These are phyloP conservation scores for Rhododendron ferrugineum DNA, from an alignment of 148 eudicot species.

Conservation along the genomic window DNA sequence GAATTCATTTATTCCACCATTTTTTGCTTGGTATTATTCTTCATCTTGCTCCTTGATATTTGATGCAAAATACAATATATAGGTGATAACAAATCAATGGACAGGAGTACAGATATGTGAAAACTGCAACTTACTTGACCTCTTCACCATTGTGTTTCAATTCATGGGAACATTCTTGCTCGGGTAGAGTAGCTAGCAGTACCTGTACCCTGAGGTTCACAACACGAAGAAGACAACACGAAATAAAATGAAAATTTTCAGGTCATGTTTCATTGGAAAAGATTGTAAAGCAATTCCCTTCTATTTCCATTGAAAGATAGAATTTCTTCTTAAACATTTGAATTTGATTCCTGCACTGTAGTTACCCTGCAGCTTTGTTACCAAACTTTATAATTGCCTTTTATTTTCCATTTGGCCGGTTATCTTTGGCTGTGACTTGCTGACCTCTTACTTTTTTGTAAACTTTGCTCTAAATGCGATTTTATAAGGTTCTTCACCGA, in stretches of 20 bases:
- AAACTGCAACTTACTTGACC: neutral
- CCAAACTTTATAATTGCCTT: neutral
- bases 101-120: neutral
- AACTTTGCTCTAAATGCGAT: neutral
- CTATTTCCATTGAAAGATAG: too few species aligned
- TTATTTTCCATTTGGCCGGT: neutral
- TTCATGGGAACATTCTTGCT: neutral
- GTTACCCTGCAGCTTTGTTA: neutral
- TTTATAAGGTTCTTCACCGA: neutral
- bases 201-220: neutral
- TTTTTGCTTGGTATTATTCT: neutral
- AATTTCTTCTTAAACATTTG: neutral
- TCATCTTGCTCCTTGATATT: neutral
- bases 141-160: neutral
- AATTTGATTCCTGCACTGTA: neutral
- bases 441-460: neutral
- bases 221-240: neutral
- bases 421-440: neutral
- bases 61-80: neutral
- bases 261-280: neutral
- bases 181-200: neutral
- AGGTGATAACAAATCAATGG: neutral
- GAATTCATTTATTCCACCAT: neutral
- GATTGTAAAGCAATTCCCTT: neutral
- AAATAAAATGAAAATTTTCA: neutral